Conservation (phyloP, 2,329 filamentous ascomycete species). For the Sarocladium kiliense region DNA sequence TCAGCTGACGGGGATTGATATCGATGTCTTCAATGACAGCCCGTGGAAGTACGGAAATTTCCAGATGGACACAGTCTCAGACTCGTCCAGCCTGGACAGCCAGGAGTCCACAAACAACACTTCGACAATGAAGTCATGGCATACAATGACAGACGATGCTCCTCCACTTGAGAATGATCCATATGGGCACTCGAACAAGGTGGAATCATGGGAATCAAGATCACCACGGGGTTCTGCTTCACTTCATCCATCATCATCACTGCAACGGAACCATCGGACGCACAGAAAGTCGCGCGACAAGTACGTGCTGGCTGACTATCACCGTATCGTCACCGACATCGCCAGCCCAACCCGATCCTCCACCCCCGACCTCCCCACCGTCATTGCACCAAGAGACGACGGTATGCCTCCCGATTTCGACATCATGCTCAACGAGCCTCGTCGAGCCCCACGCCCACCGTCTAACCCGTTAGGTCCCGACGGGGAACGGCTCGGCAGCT, state of each 20-base stretch:
- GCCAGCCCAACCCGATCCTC: not conserved
- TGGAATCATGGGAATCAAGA: slow-evolving; percentile 17
- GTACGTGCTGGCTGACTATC: slow-evolving; percentile 2
- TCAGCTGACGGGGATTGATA: slow-evolving; percentile 35
- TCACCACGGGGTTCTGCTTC: slow-evolving; percentile 11
- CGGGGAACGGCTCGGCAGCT: not conserved
- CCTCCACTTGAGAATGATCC: not conserved
- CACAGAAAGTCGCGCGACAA: not conserved
- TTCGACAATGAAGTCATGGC: slow-evolving; percentile 2
- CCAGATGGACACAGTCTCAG: not conserved
- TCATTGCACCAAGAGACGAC: not conserved
- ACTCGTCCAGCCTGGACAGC: not conserved
- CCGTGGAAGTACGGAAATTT: slow-evolving; percentile 4
- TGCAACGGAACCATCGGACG: not conserved
- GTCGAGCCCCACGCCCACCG: not conserved
- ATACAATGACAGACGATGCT: not conserved
- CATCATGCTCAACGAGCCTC: not conserved
- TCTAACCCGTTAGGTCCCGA: not conserved
- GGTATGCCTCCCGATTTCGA: slow-evolving; percentile 1
- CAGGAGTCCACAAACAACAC: not conserved
- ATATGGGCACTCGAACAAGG: slow-evolving; percentile 12
- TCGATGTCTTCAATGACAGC: slow-evolving; percentile 22
- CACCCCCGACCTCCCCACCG: not conserved
- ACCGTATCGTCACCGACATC: slow-evolving; percentile 8
- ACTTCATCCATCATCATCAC: not conserved